Percentiles rank a stretch among this genome's conserved stretches.
Conservation (phyloP, 164 flowering plant species). For the Saururus chinensis region DNA sequence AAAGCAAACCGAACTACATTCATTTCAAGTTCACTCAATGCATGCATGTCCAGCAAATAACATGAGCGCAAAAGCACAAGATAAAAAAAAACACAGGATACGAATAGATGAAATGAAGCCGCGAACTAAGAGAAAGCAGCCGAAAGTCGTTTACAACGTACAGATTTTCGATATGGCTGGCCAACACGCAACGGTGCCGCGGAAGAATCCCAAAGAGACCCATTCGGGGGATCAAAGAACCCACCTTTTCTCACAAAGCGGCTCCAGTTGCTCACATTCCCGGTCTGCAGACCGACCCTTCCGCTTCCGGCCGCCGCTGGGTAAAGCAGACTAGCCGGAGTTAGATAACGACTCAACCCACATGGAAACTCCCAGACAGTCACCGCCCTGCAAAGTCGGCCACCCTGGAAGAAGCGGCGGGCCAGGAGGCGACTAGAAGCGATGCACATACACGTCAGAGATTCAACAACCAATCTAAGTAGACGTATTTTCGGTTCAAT, state of each 20-base stretch:
- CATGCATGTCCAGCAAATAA: too few relatives aligned
- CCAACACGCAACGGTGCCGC: slow-evolving; percentile 1
- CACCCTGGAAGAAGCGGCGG: slow-evolving; percentile 3
- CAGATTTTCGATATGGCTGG: slow-evolving; percentile 8
- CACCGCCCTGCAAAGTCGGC: neutral
- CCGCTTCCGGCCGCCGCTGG: neutral
- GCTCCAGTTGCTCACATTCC: neutral
- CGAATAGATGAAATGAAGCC: too few relatives aligned
- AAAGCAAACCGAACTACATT: too few relatives aligned
- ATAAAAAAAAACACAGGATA: too few relatives aligned
- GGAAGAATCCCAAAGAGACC: slow-evolving; percentile 16
- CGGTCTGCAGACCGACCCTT: neutral
- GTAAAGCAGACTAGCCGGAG: neutral
- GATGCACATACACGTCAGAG: slow-evolving; percentile 3
- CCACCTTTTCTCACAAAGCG: neutral
- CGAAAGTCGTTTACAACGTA: slow-evolving; percentile 1
- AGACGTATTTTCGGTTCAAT: neutral
- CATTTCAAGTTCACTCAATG: too few relatives aligned
- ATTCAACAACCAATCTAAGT: neutral
- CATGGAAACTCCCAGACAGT: neutral
- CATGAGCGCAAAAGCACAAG: too few relatives aligned
- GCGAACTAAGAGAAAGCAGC: neutral
- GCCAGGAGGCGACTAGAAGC: slow-evolving; percentile 11
- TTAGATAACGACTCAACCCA: neutral
- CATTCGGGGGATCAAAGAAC: slow-evolving; percentile 5